Evolutionary conservation across 192 early-diverging fungal species (phyloP).

Genomic region (Powellomyces hirtus): DNA sequence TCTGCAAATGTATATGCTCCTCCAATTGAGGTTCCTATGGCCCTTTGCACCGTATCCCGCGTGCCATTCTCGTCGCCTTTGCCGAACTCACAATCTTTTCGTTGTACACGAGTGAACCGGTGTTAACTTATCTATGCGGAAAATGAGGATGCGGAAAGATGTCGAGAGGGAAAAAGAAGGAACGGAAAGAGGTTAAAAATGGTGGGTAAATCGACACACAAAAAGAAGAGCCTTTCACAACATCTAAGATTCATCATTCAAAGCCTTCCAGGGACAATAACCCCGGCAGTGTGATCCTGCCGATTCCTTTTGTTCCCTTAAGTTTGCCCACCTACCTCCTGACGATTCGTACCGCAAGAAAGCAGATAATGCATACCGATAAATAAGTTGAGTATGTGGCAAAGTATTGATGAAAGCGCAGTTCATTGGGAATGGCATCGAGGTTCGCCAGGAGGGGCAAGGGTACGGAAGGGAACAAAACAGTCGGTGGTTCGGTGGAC

Average conservation of each 20-base stretch:
- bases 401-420: background rate
- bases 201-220: background rate
- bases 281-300: too few species aligned
- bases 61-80: too few species aligned
- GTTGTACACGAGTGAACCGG: too few species aligned
- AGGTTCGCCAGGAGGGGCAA: background rate
- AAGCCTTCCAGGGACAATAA: too few species aligned
- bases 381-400: background rate
- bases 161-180: background rate
- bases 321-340: background rate
- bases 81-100: too few species aligned
- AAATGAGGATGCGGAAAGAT: background rate
- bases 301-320: background rate
- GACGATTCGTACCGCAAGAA: background rate
- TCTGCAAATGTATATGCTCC: too few species aligned
- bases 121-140: constrained; percentile 4
- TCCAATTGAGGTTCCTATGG: too few species aligned
- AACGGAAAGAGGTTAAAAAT: too few species aligned
- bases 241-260: background rate
- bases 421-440: background rate
- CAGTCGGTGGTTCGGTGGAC: background rate
- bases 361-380: background rate
- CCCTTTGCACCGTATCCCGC: too few species aligned
- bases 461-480: background rate
- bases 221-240: background rate